phyloP scores from a whole-genome alignment of 1,139 yeast genomes.

The Taphrina deformans region DNA sequence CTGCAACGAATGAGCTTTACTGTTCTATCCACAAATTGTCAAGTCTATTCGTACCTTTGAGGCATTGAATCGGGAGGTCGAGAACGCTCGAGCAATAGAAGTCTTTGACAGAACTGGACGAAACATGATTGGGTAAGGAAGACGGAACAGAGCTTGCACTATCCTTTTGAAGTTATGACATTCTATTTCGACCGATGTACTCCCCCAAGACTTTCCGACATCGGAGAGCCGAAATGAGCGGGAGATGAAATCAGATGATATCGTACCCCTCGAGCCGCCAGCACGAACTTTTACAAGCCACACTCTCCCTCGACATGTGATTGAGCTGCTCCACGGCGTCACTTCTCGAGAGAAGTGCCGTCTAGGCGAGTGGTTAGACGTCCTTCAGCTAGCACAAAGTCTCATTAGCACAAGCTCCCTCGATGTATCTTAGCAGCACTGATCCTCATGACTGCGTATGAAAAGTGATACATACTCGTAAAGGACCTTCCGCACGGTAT shows the following conservation, averaged over 20 bases:
- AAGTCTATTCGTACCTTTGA: conserved; percentile 31
- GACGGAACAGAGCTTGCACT: not conserved
- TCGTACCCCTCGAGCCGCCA: not conserved
- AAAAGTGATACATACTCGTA: not conserved
- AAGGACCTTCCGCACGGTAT: not conserved
- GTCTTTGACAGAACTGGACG: conserved; percentile 24
- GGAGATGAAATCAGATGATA: not conserved
- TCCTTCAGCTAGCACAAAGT: too few species aligned
- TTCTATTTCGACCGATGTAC: not conserved
- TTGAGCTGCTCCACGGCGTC: not conserved
- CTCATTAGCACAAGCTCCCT: too few species aligned
- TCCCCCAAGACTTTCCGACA: not conserved
- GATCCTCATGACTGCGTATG: not conserved
- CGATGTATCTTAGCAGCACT: too few species aligned
- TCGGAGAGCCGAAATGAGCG: conserved; percentile 8
- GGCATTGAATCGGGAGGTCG: conserved; percentile 31
- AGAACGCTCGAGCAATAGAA: conserved; percentile 29
- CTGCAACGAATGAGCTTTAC: conserved; percentile 36
- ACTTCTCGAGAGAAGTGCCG: too few species aligned
- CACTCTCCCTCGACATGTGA: not conserved
- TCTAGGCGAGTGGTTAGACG: too few species aligned
- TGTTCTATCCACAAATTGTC: too few species aligned
- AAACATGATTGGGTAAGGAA: conserved; percentile 10
- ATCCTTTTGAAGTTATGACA: not conserved
- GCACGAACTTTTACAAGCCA: conserved; percentile 2